A percentile compares a stretch with the other conserved stretches of the same genome.
Conservation (phyloP, 73 alveolate genomes). For the Paramecium biaurelia region DNA sequence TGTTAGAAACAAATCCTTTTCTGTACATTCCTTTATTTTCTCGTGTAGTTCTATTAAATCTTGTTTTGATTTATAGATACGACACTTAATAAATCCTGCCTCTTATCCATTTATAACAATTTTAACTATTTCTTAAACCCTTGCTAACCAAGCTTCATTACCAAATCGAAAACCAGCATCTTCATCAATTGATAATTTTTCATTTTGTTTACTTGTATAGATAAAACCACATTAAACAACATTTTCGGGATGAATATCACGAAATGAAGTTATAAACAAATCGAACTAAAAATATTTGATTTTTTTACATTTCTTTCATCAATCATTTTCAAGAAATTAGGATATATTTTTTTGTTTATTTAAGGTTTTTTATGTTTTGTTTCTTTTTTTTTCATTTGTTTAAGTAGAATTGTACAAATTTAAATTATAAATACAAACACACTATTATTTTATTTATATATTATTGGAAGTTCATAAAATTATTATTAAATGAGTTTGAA, state of each 20-base stretch:
- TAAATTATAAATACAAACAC: background rate
- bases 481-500: constrained; percentile 64
- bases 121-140: background rate
- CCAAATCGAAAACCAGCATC: background rate
- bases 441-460: background rate
- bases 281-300: background rate
- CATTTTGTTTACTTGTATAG: background rate
- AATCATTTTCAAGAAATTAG: background rate
- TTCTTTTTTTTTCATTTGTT: background rate
- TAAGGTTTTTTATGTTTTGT: background rate
- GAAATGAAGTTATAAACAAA: background rate
- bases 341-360: background rate
- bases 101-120: background rate
- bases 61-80: background rate
- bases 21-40: constrained; percentile 6
- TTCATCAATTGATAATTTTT: background rate
- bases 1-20: background rate
- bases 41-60: background rate
- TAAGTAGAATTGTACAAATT: background rate
- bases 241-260: background rate
- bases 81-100: background rate
- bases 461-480: background rate
- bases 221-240: background rate
- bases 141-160: background rate
- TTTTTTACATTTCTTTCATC: background rate